These are phyloP conservation scores for Gnetum montanum DNA, from an alignment of 75 land plant species.

Conservation along the genomic window DNA sequence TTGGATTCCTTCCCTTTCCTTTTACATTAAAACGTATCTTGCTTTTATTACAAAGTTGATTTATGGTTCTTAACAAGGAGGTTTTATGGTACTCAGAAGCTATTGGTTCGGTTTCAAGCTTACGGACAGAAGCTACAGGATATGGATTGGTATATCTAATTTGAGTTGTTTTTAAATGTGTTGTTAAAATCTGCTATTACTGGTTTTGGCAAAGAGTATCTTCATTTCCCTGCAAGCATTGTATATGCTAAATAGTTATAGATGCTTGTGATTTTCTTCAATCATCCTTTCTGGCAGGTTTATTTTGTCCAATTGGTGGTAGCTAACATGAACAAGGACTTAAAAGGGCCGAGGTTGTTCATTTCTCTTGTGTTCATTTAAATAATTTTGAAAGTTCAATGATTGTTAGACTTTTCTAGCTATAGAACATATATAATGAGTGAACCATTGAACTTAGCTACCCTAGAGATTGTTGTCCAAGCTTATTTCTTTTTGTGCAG, in stretches of 20 bases:
- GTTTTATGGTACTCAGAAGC: constrained; percentile 71
- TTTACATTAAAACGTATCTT: too few relatives aligned
- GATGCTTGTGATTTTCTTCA: background rate
- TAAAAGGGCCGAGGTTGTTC: constrained; percentile 86
- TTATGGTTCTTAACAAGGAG: too few relatives aligned
- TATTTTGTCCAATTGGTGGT: constrained; percentile 89
- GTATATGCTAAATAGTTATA: background rate
- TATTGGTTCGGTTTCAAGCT: constrained; percentile 82
- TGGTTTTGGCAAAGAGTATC: too few relatives aligned
- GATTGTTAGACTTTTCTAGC: too few relatives aligned
- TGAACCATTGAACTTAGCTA: too few relatives aligned
- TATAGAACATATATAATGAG: too few relatives aligned
- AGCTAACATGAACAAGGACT: constrained; percentile 81
- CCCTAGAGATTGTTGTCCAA: too few relatives aligned
- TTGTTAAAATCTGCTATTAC: background rate
- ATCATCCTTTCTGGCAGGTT: constrained; percentile 52
- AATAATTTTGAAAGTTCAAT: too few relatives aligned
- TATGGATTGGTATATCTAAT: constrained; percentile 82
- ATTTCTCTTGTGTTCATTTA: constrained; percentile 12
- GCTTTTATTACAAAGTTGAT: too few relatives aligned
- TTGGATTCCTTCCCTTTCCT: too few relatives aligned
- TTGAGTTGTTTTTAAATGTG: constrained; percentile 4
- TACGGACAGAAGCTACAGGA: constrained; percentile 97
- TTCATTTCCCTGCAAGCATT: background rate
- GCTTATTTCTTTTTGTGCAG: constrained; percentile 28